Conservation (phyloP, 345 rosid species). For the Leavenworthia alabamica region DNA sequence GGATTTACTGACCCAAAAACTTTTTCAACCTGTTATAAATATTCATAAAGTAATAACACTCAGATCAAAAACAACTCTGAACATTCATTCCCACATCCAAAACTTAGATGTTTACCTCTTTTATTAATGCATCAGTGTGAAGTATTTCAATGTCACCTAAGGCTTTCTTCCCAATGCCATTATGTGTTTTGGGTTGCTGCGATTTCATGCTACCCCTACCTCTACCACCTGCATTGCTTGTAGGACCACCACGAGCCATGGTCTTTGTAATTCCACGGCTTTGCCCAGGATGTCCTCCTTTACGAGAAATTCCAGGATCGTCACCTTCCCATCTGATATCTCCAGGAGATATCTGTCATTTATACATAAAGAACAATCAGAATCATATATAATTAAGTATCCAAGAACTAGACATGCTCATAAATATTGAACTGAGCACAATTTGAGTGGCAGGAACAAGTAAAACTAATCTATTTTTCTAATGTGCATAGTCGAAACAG, state of each 20-base stretch:
- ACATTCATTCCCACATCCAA: neutral
- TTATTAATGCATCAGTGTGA: conserved; percentile 77
- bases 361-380: conserved; percentile 1
- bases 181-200: conserved; percentile 54
- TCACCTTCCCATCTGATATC: conserved; percentile 91
- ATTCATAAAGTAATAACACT: neutral
- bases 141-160: conserved; percentile 84
- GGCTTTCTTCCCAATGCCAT: conserved; percentile 70
- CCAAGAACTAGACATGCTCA: conserved; percentile 3
- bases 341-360: conserved; percentile 66
- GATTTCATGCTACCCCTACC: conserved; percentile 71
- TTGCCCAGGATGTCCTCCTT: conserved; percentile 71
- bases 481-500: neutral
- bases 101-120: conserved; percentile 52
- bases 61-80: neutral
- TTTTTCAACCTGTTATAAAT: conserved; percentile 65
- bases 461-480: neutral
- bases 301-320: conserved; percentile 58
- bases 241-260: conserved; percentile 57
- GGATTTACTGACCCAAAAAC: conserved; percentile 63
- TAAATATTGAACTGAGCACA: neutral
- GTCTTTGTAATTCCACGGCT: conserved; percentile 72
- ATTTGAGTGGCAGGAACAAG: neutral
- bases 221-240: conserved; percentile 60
- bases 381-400: neutral